phyloP scores from a whole-genome alignment of 768 basidiomycete species.

The Leccinum rimulosum region DNA sequence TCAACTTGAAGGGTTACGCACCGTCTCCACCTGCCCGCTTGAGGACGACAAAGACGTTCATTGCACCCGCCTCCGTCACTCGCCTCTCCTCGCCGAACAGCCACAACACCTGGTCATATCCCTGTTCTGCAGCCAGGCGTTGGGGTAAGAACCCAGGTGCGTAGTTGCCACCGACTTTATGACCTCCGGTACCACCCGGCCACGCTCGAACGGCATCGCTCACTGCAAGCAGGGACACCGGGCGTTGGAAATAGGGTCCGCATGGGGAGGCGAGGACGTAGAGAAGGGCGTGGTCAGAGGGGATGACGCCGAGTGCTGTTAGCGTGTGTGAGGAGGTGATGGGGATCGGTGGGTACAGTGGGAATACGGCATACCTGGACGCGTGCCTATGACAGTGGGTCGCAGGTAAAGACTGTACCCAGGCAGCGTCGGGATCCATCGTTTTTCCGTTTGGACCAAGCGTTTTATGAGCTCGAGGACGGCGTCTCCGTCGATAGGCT shows the following conservation, averaged over 20 bases:
- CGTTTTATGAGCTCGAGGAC: conserved; percentile 57
- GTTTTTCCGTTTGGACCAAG: conserved; percentile 66
- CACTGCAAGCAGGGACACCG: conserved; percentile 58
- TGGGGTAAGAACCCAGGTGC: conserved; percentile 62
- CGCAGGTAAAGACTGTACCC: conserved; percentile 88
- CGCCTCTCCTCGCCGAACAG: conserved; percentile 58
- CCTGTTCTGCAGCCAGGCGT: conserved; percentile 57
- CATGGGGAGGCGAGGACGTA: conserved; percentile 76
- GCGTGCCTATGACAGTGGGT: conserved; percentile 63
- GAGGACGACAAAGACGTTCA: conserved; percentile 79
- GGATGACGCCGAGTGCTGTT: conserved; percentile 62
- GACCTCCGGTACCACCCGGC: conserved; percentile 71
- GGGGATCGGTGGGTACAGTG: background rate
- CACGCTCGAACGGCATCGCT: conserved; percentile 76
- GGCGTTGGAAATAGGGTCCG: conserved; percentile 53
- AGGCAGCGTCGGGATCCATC: conserved; percentile 76
- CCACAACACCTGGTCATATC: conserved; percentile 82
- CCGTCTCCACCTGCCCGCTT: conserved; percentile 53
- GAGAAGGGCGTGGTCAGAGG: conserved; percentile 77
- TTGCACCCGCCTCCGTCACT: conserved; percentile 64
- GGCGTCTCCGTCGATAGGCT: conserved; percentile 45
- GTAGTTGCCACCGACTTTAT: conserved; percentile 68
- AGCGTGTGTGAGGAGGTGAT: background rate
- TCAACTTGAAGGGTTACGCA: conserved; percentile 21
- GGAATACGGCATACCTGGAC: conserved; percentile 29